Evolutionary conservation across 768 basidiomycete genomes (phyloP).

Genomic region (Sutorius australiensis): DNA sequence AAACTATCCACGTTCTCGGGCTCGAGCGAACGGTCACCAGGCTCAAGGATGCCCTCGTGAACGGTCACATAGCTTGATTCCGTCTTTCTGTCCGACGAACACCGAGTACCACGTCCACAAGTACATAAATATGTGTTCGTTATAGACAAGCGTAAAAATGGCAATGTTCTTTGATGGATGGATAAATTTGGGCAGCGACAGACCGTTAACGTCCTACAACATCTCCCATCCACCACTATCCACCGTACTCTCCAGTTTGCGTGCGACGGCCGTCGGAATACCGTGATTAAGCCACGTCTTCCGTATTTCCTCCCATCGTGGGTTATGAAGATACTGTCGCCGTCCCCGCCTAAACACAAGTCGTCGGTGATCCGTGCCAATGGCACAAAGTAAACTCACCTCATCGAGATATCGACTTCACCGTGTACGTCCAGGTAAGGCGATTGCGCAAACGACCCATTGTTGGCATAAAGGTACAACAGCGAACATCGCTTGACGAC

Average conservation of each 20-base stretch:
- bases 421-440: constrained; percentile 95
- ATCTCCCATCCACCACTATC: constrained; percentile 96
- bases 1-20: constrained; percentile 39
- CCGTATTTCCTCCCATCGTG: constrained; percentile 87
- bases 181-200: not conserved
- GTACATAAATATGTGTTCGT: not conserved
- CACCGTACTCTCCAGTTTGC: constrained; percentile 81
- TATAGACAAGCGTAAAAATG: not conserved
- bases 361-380: no score
- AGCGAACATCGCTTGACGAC: constrained; percentile 89
- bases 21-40: constrained; percentile 20
- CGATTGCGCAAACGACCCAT: constrained; percentile 83
- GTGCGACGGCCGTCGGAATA: constrained; percentile 84
- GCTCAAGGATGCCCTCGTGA: constrained; percentile 12
- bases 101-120: not conserved
- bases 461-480: constrained; percentile 82
- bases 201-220: constrained; percentile 37
- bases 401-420: constrained; percentile 88
- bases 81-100: not conserved
- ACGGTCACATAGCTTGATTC: not conserved
- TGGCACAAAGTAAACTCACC: constrained; percentile 42
- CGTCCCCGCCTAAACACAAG: constrained; percentile 70
- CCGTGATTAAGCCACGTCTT: constrained; percentile 88
- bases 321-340: constrained; percentile 79
- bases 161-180: not conserved